phyloP scores from a whole-genome alignment of 2,329 filamentous ascomycete species.

The Stenocarpella maydis region DNA sequence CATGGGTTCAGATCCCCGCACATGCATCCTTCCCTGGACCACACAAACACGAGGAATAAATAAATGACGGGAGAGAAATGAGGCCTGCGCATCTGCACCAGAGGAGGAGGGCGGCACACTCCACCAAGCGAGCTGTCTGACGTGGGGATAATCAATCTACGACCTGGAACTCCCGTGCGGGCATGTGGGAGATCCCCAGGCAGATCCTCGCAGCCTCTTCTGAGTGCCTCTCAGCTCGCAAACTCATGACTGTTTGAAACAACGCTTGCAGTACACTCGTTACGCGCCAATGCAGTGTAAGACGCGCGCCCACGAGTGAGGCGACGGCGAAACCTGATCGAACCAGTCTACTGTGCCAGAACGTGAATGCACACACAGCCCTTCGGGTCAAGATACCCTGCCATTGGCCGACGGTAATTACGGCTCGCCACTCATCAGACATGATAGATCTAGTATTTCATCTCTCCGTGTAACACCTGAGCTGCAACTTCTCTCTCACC shows the following conservation, averaged over 20 bases:
- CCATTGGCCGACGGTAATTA: conserved; percentile 32
- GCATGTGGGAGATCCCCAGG: conserved; percentile 1
- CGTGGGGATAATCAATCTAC: not conserved
- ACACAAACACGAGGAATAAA: not conserved
- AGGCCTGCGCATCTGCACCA: not conserved
- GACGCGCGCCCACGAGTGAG: not conserved
- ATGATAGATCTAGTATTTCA: not conserved
- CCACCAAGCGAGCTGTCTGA: not conserved
- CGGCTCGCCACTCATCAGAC: conserved; percentile 33
- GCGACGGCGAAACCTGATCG: not conserved
- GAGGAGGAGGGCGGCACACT: not conserved
- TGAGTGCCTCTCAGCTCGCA: conserved; percentile 11
- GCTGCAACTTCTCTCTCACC: not conserved
- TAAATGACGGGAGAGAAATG: not conserved
- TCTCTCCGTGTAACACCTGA: conserved; percentile 25
- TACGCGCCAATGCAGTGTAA: conserved; percentile 11
- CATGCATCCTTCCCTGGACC: not conserved
- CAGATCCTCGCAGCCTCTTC: conserved; percentile 20
- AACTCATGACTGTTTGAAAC: conserved; percentile 13
- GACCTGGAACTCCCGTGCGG: no score
- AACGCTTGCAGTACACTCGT: conserved; percentile 25
- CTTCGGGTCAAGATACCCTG: conserved; percentile 24
- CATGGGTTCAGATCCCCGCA: conserved; percentile 14
- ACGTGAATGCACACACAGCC: conserved; percentile 16
- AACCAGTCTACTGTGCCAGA: not conserved